A percentile compares a stretch with the other conserved stretches of the same genome.
Conservation (phyloP, 331 rosid species). For the Quercus tomentella region DNA sequence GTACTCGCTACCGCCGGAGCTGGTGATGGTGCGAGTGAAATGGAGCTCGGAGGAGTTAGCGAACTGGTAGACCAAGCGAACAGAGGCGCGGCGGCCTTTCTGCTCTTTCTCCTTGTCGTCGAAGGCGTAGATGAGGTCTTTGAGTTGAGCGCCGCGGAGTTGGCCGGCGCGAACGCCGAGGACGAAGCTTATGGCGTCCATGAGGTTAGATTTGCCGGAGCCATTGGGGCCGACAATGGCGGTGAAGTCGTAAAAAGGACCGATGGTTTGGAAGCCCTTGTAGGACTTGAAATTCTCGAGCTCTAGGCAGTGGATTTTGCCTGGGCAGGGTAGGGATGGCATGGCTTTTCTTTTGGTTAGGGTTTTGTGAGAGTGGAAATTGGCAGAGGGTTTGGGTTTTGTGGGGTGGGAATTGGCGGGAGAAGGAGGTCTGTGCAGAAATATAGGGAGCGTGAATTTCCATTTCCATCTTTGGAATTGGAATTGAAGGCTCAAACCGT, state of each 20-base stretch:
- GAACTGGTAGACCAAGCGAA: conserved; percentile 75
- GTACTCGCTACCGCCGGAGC: conserved; percentile 87
- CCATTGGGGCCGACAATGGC: conserved; percentile 96
- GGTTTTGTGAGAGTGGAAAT: not conserved
- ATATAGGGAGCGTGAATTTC: no score
- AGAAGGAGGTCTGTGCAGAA: no score
- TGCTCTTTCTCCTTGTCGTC: conserved; percentile 91
- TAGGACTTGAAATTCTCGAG: conserved; percentile 91
- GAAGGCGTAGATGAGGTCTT: conserved; percentile 86
- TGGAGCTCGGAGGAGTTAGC: conserved; percentile 66
- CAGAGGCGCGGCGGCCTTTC: conserved; percentile 82
- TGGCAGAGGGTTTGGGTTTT: not conserved
- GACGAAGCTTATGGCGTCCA: conserved; percentile 99
- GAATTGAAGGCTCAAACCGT: no score
- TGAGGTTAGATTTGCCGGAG: conserved; percentile 89
- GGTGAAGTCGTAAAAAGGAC: conserved; percentile 89
- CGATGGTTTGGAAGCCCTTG: conserved; percentile 72
- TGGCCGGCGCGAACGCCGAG: conserved; percentile 91
- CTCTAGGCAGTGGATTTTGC: conserved; percentile 74
- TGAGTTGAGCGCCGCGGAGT: conserved; percentile 88
- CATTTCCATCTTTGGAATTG: no score
- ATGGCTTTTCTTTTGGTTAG: conserved; percentile 26
- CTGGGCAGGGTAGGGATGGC: conserved; percentile 75
- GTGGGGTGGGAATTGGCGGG: no score
- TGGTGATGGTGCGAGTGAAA: conserved; percentile 71